Conservation (phyloP, 2,329 filamentous ascomycete genomes). For the Nannizzia gypsea region DNA sequence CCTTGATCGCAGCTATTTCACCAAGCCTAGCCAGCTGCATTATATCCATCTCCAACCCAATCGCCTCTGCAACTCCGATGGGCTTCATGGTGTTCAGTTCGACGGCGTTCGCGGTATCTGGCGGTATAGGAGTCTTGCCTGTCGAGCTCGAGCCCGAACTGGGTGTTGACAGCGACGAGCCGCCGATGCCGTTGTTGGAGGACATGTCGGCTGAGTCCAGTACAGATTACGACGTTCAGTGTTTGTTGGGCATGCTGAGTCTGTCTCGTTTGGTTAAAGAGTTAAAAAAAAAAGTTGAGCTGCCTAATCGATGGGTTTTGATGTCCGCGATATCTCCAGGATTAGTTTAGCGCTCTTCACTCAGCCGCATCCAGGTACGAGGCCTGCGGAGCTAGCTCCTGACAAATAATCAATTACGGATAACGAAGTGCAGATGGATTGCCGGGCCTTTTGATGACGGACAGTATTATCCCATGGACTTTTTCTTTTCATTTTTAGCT, state of each 20-base stretch:
- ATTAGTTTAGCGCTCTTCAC: not conserved
- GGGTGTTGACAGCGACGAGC: not conserved
- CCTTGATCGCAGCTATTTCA: conserved; percentile 76
- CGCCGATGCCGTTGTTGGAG: not conserved
- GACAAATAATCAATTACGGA: no score
- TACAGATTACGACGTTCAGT: not conserved
- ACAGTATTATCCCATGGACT: not conserved
- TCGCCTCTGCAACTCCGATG: not conserved
- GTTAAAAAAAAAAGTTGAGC: not conserved
- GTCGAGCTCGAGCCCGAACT: not conserved
- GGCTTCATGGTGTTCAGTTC: not conserved
- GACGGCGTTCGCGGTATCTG: not conserved
- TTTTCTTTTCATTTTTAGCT: not conserved
- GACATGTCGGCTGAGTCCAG: not conserved
- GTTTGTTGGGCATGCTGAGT: not conserved
- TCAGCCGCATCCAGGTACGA: conserved; percentile 3
- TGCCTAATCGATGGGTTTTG: not conserved
- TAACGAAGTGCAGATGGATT: not conserved
- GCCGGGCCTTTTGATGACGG: not conserved
- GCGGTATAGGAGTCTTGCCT: not conserved
- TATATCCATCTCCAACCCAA: conserved; percentile 51
- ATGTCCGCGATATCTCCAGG: not conserved
- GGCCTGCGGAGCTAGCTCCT: not conserved
- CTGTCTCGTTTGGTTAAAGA: not conserved
- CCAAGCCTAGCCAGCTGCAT: conserved; percentile 91